phyloP scores from a whole-genome alignment of 768 basidiomycete genomes.

The Chlorophyllum brunneum region DNA sequence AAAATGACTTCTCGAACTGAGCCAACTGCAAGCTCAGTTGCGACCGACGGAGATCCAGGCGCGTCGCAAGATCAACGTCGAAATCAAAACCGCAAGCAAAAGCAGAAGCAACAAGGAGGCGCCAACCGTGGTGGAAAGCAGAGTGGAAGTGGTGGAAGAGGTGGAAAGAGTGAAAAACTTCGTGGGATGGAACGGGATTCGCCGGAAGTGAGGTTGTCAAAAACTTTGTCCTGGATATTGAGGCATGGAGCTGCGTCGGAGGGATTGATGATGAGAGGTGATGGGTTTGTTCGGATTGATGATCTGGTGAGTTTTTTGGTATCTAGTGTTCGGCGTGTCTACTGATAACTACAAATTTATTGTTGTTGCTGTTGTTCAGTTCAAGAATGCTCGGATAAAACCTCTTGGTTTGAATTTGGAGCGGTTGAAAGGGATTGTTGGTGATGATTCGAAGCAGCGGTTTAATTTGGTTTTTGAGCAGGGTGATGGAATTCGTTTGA shows the following conservation, averaged over 20 bases:
- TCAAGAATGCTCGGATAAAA: conserved; percentile 44
- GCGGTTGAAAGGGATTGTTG: conserved; percentile 59
- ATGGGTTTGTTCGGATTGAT: conserved; percentile 80
- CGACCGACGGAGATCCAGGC: no score
- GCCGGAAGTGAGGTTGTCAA: conserved; percentile 70
- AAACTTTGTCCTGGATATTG: conserved; percentile 88
- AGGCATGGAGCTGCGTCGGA: conserved; percentile 77
- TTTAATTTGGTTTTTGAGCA: conserved; percentile 55
- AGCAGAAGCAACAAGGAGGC: not conserved
- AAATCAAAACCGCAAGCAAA: not conserved
- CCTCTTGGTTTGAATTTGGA: conserved; percentile 56
- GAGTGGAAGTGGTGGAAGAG: conserved; percentile 5
- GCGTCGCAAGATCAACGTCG: not conserved
- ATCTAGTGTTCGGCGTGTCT: not conserved
- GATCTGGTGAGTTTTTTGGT: conserved; percentile 64
- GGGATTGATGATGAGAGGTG: conserved; percentile 68
- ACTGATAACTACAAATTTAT: not conserved
- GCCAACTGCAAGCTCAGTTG: no score
- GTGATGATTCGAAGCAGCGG: conserved; percentile 61
- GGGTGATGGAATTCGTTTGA: conserved; percentile 16
- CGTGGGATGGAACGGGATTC: conserved; percentile 62
- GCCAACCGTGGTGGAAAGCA: not conserved
- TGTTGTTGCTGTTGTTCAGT: not conserved
- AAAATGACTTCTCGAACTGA: not conserved
- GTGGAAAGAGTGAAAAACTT: conserved; percentile 31